Percentiles rank a stretch among this genome's conserved stretches.
Evolutionary conservation across 108 stramenopile species (phyloP).

Genomic region (Cyclotella baltica): DNA sequence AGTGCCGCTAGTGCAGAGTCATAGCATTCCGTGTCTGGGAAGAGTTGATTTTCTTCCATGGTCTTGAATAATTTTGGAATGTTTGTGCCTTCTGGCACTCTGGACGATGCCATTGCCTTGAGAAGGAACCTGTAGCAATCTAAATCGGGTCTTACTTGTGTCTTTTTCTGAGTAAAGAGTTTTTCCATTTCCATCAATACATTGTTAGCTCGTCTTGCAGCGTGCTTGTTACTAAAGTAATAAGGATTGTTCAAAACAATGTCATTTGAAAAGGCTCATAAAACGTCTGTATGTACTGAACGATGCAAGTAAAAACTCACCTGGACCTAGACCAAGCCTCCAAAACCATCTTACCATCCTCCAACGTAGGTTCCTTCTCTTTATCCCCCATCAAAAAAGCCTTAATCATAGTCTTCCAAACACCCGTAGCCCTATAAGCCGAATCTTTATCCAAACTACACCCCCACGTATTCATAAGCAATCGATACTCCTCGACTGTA

Average conservation of each 20-base stretch:
- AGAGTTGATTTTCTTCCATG: conserved; percentile 71
- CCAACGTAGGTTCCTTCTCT: conserved; percentile 77
- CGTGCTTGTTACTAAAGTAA: conserved; percentile 65
- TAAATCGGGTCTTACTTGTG: conserved; percentile 59
- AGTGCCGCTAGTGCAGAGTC: conserved; percentile 74
- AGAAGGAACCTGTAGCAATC: conserved; percentile 71
- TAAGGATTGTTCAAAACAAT: conserved; percentile 6
- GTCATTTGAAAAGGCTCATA: background rate
- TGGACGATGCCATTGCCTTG: conserved; percentile 49
- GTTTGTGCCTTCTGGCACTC: conserved; percentile 45
- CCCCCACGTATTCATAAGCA: conserved; percentile 73
- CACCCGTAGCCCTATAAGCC: conserved; percentile 77
- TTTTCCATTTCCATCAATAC: conserved; percentile 67
- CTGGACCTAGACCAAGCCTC: conserved; percentile 74
- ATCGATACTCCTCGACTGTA: conserved; percentile 51
- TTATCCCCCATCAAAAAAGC: conserved; percentile 53
- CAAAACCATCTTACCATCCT: conserved; percentile 79
- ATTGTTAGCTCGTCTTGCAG: conserved; percentile 64
- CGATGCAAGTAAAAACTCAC: conserved; percentile 43
- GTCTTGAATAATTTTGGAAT: conserved; percentile 58
- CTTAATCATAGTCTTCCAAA: conserved; percentile 71
- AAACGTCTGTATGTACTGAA: too few species aligned
- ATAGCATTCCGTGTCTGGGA: conserved; percentile 77
- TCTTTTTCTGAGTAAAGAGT: conserved; percentile 48
- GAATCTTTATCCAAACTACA: conserved; percentile 46